Percentiles rank a stretch among this genome's conserved stretches.
Evolutionary conservation across 2,329 filamentous ascomycete species (phyloP).

Genomic region (Fusarium brachygibbosum): DNA sequence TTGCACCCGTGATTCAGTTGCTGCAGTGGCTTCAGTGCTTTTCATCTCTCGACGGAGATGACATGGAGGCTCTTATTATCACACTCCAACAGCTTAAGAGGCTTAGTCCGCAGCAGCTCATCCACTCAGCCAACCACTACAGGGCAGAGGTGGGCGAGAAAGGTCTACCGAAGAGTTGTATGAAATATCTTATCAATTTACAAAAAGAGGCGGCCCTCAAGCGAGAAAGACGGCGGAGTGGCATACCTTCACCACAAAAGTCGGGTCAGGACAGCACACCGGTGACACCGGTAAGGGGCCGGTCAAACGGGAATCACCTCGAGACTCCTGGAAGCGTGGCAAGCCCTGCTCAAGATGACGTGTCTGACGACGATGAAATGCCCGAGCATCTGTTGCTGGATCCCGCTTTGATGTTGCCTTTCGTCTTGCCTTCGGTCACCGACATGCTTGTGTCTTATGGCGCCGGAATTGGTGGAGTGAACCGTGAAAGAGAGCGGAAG

Average conservation of each 20-base stretch:
- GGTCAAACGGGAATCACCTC: conserved; percentile 60
- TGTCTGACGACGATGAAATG: conserved; percentile 73
- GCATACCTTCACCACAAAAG: conserved; percentile 59
- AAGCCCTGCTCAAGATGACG: conserved; percentile 52
- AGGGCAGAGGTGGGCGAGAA: conserved; percentile 96
- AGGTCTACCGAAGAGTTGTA: conserved; percentile 85
- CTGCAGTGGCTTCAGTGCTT: conserved; percentile 99
- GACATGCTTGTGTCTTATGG: conserved; percentile 98
- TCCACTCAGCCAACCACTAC: conserved; percentile 94
- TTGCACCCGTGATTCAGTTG: conserved; percentile 91
- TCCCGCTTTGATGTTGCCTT: conserved; percentile 91
- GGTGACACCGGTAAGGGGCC: conserved; percentile 59
- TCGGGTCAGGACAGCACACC: conserved; percentile 57
- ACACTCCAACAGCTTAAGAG: conserved; percentile 91
- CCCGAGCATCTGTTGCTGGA: conserved; percentile 85
- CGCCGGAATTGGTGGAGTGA: conserved; percentile 92
- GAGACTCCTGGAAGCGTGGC: conserved; percentile 60
- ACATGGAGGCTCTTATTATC: conserved; percentile 87
- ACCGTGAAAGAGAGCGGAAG: conserved; percentile 90
- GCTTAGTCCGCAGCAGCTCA: conserved; percentile 86
- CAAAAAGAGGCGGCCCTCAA: conserved; percentile 79
- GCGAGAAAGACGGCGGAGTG: conserved; percentile 66
- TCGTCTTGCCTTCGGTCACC: conserved; percentile 93
- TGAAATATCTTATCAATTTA: conserved; percentile 85
- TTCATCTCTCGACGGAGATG: conserved; percentile 87